Base-by-base conservation (phyloP, 2,329 filamentous ascomycete genomes). In the Cryphonectria japonica region DNA sequence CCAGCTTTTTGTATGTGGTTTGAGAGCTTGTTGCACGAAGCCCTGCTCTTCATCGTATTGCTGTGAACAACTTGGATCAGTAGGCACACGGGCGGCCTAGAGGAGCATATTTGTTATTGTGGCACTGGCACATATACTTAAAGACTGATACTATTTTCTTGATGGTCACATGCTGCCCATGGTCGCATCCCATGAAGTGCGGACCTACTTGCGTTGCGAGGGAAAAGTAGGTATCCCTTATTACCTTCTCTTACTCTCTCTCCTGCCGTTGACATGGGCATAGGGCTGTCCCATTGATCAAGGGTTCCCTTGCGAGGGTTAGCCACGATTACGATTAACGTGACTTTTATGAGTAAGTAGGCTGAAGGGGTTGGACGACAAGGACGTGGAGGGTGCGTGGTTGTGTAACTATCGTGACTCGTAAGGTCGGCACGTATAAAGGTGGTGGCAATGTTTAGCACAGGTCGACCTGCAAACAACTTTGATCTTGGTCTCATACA, bases 61-160 rank as follows among this genome's bases (percentile, higher is more conserved):
- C 52, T 57, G 52, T 29, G 52, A 29, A 14, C 4, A 29, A 29
- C 11, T 11, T 29, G 13, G n/a, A 16, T 57, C 26, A 32, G 26
- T 26, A 26, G 32, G 26, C 26, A 14, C 52, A 13, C 50, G 52
- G 52, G 26, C 13, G 34, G 46, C 6, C 64, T 65, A 61, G 64
- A 29, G 29, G 59, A 37, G 52, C 52, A 71, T 54, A 13, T 13
- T 46, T 46, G 9, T n/a, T 69, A 66, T 67, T 41, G 22, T 46
- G 39, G 22, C 11, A 14, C 34, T 39, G 34, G 22, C 59, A 61
- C 3, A 61, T 22, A 61, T n/a, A n/a, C 22, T 14, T 1, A n/a
- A 19, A 61, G 59, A 61, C 39, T 61, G 34, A 26, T 61, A 61
- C 59, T 26, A 11, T 6, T 5, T 16, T 22, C 4, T n/a, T 50